Evolutionary conservation across 2,329 filamentous ascomycete genomes (phyloP).

Genomic region (Xylaria sp.): DNA sequence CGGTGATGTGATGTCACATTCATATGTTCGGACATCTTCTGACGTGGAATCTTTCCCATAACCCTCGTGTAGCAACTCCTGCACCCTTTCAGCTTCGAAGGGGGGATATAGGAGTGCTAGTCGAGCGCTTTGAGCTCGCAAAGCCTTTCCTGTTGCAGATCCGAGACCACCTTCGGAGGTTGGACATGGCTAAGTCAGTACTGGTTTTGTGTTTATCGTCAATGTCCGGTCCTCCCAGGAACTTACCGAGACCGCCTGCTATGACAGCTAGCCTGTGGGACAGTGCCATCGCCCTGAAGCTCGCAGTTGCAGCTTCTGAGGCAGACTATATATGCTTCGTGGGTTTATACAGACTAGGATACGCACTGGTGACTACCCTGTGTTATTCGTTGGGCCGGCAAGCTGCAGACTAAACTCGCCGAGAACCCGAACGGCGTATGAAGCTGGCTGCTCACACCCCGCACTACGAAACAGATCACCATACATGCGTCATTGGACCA

Average conservation of each 20-base stretch:
- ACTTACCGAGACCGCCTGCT: constrained; percentile 45
- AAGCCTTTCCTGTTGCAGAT: constrained; percentile 44
- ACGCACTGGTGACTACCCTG: neutral
- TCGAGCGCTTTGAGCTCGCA: constrained; percentile 44
- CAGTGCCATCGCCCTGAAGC: constrained; percentile 42
- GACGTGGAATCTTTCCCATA: constrained; percentile 35
- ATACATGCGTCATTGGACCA: neutral
- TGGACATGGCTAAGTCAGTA: neutral
- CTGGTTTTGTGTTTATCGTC: neutral
- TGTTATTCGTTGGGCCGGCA: neutral
- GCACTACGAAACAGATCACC: neutral
- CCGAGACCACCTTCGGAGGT: constrained; percentile 43
- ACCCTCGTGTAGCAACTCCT: constrained; percentile 39
- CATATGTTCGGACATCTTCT: constrained; percentile 35
- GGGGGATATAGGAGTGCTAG: constrained; percentile 51
- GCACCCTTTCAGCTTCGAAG: constrained; percentile 44
- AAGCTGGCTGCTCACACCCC: neutral
- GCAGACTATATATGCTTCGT: too few species aligned
- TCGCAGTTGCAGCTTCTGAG: neutral
- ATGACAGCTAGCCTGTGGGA: constrained; percentile 45
- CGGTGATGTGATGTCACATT: constrained; percentile 39
- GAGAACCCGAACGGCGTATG: neutral
- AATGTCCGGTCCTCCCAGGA: neutral
- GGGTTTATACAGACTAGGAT: too few species aligned
- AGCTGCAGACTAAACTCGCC: neutral